Base-by-base conservation (phyloP, 129 eudicot genomes). In the Flaveria bidentis region DNA sequence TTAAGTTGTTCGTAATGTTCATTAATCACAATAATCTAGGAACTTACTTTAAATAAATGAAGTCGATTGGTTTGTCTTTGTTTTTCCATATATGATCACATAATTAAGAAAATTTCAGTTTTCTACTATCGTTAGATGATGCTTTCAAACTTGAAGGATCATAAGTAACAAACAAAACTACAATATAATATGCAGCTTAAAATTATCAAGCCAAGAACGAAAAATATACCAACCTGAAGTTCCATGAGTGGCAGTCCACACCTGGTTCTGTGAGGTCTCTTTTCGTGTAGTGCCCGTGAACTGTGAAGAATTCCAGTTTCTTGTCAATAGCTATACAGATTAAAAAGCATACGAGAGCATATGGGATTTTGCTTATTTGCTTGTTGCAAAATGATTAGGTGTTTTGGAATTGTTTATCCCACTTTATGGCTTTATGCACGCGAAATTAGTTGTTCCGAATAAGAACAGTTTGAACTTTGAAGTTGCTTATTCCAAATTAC, bases 191-290 rank as follows among this genome's bases (percentile, higher is more conserved):
- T 65, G 47, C 2, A 18, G 17, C 28, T 28, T n/a, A 3, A 16
- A 18, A 56, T 55, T 55, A 11, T 68, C 7, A 47, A 47, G 14
- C 20, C n/a, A 36, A 76, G 22, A 55, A 74, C 67, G 71, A 15
- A 25, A 9, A 14, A 47, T 9, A 53, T 16, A 42, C 75, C 71
- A 49, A 88, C 92, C 92, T 80, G 85, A 39, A 83, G 85, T 77
- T 80, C 76, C 86, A 36, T 76, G 82, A 39, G 80, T 84, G 69
- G n/a, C 16, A 71, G 76, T 82, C 87, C 87, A 79, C 42, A 47
- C 65, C 70, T 83, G 82, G 75, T 79, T 83, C 71, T 75, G 86
- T 1, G 77, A 11, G 20, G 44, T 67, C 78, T 81, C 85, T 68
- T 75, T 80, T 41, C 68, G 83, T 61, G 61, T 18, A 67, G 62